Evolutionary conservation across 2,329 filamentous ascomycete species (phyloP), one percentile per base, ranked within the genome.

Genomic region (Ambrosiella xylebori): DNA sequence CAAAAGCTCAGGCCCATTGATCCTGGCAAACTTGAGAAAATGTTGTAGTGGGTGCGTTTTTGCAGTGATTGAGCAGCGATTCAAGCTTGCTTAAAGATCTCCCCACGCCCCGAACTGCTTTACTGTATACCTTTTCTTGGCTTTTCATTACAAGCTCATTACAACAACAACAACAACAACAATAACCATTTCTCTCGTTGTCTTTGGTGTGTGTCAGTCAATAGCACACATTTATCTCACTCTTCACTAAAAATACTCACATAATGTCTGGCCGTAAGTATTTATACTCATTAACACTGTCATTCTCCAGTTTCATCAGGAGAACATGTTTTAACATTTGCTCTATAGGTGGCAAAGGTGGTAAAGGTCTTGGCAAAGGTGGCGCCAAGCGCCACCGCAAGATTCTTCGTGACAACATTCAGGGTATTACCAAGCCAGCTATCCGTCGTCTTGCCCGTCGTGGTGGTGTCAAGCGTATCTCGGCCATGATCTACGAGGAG

Each of bases 401-500:
- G 87, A 96, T 96, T 80, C 82, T 96, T 74, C 88, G 90, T 76
- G 90, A 95, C 86, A 96, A 95, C 86, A 96, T 96, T 71, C 90
- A 96, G 79, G 90, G 90, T 77, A 96, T 96, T 72, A 96, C 90
- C 71, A 96, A 96, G 86, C 90, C 90, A 68, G 90, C 90, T 69
- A 96, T 96, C 76, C 86, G 90, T 70, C 90, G 90, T 94, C 89
- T 96, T 73, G 90, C 90, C 65, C 90, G 90, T 77, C 89, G 90
- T 93, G 90, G 90, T 75, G 90, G 90, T 90, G 90, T 96, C 81
- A 96, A 96, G 88, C 90, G 90, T 95, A 96, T 96, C 70, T 95
- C 89, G 69, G 90, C 90, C 72, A 94, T 86, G 82, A 86, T 86
- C 74, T 86, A 86, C 77, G 83, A 86, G 72, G 83, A 86, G 76